A percentile compares a stretch with the other conserved stretches of the same genome.
These are phyloP conservation scores for Metschnikowia proteae DNA, from an alignment of 805 yeast species.

Conservation along the genomic window DNA sequence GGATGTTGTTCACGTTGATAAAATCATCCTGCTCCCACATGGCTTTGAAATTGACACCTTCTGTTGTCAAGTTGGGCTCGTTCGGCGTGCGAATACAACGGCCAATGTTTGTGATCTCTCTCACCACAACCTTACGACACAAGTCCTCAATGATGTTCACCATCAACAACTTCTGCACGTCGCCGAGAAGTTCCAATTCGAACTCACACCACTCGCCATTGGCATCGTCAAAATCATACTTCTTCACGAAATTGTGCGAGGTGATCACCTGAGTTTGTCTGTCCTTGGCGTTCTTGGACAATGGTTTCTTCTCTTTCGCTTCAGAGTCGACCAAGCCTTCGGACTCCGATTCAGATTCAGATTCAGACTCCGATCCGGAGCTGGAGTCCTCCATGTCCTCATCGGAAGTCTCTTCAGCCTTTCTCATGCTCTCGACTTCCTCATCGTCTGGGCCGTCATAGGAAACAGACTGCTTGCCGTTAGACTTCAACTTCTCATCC, in stretches of 20 bases:
- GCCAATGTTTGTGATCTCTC: conserved; percentile 87
- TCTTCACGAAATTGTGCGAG: conserved; percentile 66
- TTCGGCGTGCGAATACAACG: conserved; percentile 78
- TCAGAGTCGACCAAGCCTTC: conserved; percentile 12
- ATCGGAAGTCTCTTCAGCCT: conserved; percentile 73
- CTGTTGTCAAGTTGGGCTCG: conserved; percentile 75
- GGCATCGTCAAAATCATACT: conserved; percentile 86
- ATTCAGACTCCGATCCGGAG: conserved; percentile 35
- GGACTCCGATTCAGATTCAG: conserved; percentile 32
- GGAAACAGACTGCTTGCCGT: conserved; percentile 81
- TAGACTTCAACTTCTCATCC: conserved; percentile 56
- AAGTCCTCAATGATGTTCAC: conserved; percentile 92
- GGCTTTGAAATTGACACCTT: conserved; percentile 95
- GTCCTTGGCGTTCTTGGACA: conserved; percentile 66
- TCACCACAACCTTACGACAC: conserved; percentile 84
- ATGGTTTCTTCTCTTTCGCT: conserved; percentile 14
- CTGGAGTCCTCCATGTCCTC: conserved; percentile 46
- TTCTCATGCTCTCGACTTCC: conserved; percentile 83
- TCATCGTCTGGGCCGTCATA: conserved; percentile 96
- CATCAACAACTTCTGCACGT: conserved; percentile 91
- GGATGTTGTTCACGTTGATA: conserved; percentile 82
- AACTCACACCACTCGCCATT: conserved; percentile 92
- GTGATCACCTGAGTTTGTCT: conserved; percentile 82
- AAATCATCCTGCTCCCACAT: conserved; percentile 98
- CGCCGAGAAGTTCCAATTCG: conserved; percentile 75